phyloP scores from a whole-genome alignment of 2,329 filamentous ascomycete genomes.

The Amylocarpus encephaloides region DNA sequence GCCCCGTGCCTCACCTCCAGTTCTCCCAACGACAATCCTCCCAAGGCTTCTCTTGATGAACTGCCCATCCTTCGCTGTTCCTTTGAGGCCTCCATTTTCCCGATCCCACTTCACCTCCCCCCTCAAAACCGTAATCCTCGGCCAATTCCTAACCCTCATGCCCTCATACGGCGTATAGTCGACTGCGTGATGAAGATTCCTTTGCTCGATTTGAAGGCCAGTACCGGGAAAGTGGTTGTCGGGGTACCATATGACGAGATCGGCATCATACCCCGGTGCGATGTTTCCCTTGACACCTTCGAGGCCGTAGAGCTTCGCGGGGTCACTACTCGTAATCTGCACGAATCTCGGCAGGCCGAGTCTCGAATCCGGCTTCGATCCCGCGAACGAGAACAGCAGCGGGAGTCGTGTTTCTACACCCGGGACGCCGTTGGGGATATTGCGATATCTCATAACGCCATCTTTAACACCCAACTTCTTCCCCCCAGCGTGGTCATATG shows the following conservation, averaged over 20 bases:
- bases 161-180: slow-evolving; percentile 25
- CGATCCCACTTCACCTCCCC: slow-evolving; percentile 22
- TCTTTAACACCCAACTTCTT: slow-evolving; percentile 20
- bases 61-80: slow-evolving; percentile 13
- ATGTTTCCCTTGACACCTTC: slow-evolving; percentile 22
- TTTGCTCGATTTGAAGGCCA: slow-evolving; percentile 15
- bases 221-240: slow-evolving; percentile 9
- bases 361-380: slow-evolving; percentile 9
- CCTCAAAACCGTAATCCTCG: slow-evolving; percentile 19
- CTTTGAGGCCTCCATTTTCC: slow-evolving; percentile 17
- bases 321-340: slow-evolving; percentile 19
- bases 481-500: slow-evolving; percentile 18
- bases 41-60: slow-evolving; percentile 19
- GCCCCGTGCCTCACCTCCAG: slow-evolving; percentile 14
- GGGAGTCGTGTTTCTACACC: slow-evolving; percentile 23
- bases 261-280: slow-evolving; percentile 22
- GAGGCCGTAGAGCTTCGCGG: slow-evolving; percentile 21
- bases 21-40: slow-evolving; percentile 20
- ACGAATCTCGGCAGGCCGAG: slow-evolving; percentile 19
- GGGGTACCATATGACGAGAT: slow-evolving; percentile 23
- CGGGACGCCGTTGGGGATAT: slow-evolving; percentile 24
- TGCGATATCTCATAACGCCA: slow-evolving; percentile 17
- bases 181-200: slow-evolving; percentile 21
- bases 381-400: slow-evolving; percentile 17
- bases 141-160: slow-evolving; percentile 22